Evolutionary conservation across 106 monocot genomes (phyloP), one percentile per base, ranked within the genome.

Genomic region (Amphibolis antarctica): DNA sequence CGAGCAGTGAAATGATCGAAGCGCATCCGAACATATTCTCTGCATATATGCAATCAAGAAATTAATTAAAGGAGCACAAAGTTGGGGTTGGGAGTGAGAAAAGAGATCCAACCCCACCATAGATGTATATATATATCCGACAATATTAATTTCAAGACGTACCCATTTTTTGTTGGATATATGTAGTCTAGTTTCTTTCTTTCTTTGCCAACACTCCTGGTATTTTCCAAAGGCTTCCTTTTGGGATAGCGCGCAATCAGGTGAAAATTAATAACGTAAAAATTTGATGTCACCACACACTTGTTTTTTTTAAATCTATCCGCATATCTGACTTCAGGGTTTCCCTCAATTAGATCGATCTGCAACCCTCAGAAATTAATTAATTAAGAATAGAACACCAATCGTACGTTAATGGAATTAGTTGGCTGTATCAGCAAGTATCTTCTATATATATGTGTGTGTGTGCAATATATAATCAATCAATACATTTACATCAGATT

Each of bases 401-500:
- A n/a, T n/a, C n/a, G n/a, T n/a, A n/a, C n/a, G n/a, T n/a, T n/a
- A n/a, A n/a, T n/a, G n/a, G n/a, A n/a, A n/a, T n/a, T n/a, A n/a
- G n/a, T n/a, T n/a, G n/a, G n/a, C n/a, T n/a, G n/a, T n/a, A n/a
- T n/a, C n/a, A n/a, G n/a, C n/a, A n/a, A n/a, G n/a, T n/a, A n/a
- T n/a, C n/a, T n/a, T n/a, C n/a, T n/a, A n/a, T n/a, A n/a, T n/a
- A n/a, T n/a, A n/a, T n/a, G n/a, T n/a, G n/a, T n/a, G n/a, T n/a
- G n/a, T n/a, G n/a, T n/a, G n/a, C n/a, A n/a, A n/a, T n/a, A n/a
- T n/a, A n/a, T n/a, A n/a, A n/a, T n/a, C n/a, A n/a, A n/a, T n/a
- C n/a, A n/a, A n/a, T n/a, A n/a, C n/a, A n/a, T 61, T 43, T 43
- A 61, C 42, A 61, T 61, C 61, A 61, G 12, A 20, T 61, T 61